A percentile compares a stretch with the other conserved stretches of the same genome.
Conservation (phyloP, 176 grass and related monocot species). For the Metroxylon sagu region DNA sequence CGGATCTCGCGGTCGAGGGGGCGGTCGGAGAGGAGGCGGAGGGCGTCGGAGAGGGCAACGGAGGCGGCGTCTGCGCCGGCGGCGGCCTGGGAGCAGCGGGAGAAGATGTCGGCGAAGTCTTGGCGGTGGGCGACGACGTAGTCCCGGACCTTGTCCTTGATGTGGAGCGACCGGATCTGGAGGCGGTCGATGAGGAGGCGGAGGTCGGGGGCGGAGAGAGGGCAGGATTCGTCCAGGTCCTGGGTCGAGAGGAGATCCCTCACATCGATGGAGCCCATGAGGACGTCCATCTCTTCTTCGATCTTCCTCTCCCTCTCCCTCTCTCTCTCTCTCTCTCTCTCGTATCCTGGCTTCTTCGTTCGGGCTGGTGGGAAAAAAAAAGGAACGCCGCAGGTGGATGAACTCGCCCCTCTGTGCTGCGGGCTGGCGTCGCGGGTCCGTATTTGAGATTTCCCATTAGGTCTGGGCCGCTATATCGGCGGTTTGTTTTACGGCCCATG, state of each 20-base stretch:
- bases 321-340: too few relatives aligned
- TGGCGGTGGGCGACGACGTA: constrained; percentile 58
- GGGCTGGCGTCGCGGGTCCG: too few relatives aligned
- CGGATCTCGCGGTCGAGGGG: constrained; percentile 60
- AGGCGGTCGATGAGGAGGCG: constrained; percentile 92
- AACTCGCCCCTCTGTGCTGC: too few relatives aligned
- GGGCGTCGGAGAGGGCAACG: constrained; percentile 34
- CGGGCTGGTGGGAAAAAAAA: too few relatives aligned
- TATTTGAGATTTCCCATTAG: too few relatives aligned
- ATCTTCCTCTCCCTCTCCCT: too few relatives aligned
- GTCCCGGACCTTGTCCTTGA: constrained; percentile 57
- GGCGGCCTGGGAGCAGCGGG: constrained; percentile 35
- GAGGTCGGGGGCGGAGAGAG: constrained; percentile 85
- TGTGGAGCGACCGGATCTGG: constrained; percentile 58
- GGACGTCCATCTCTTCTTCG: constrained; percentile 12
- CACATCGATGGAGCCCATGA: constrained; percentile 46
- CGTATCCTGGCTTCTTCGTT: too few relatives aligned
- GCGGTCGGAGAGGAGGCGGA: constrained; percentile 52
- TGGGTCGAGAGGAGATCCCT: constrained; percentile 71
- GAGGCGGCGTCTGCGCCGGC: constrained; percentile 27
- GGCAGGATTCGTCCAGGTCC: constrained; percentile 60
- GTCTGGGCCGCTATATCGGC: too few relatives aligned
- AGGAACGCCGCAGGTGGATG: too few relatives aligned
- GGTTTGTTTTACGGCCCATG: too few relatives aligned
- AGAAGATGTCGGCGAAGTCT: constrained; percentile 44